phyloP scores from a whole-genome alignment of 2,329 filamentous ascomycete species.

The Didymella arachidicola region DNA sequence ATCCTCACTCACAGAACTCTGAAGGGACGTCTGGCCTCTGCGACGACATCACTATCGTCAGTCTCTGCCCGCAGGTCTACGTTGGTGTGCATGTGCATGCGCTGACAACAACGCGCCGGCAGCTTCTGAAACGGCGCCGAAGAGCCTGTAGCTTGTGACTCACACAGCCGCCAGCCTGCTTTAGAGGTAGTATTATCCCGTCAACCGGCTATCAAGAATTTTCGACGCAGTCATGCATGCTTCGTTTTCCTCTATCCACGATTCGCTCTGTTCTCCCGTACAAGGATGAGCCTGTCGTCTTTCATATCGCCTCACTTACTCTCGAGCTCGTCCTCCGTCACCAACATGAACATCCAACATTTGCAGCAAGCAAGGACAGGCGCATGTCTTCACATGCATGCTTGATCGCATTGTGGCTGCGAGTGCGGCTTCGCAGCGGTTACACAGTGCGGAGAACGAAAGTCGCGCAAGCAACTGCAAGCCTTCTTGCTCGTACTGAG shows the following conservation, averaged over 20 bases:
- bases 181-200: constrained; percentile 12
- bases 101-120: constrained; percentile 31
- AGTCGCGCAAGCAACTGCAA: constrained; percentile 33
- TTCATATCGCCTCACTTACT: constrained; percentile 2
- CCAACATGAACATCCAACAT: constrained; percentile 5
- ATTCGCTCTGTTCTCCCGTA: constrained; percentile 2
- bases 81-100: constrained; percentile 42
- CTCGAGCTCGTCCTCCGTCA: not conserved
- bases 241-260: constrained; percentile 20
- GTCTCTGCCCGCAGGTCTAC: constrained; percentile 32
- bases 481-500: constrained; percentile 22
- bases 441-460: constrained; percentile 25
- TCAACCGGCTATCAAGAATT: constrained; percentile 21
- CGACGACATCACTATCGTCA: constrained; percentile 26
- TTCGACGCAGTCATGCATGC: constrained; percentile 20
- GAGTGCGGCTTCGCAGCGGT: constrained; percentile 14
- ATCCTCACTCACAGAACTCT: constrained; percentile 21
- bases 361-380: constrained; percentile 11
- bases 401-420: constrained; percentile 5
- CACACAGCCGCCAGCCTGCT: constrained; percentile 30
- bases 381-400: constrained; percentile 4
- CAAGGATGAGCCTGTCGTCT: constrained; percentile 11
- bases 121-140: constrained; percentile 42
- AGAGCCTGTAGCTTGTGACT: constrained; percentile 42
- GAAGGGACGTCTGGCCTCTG: constrained; percentile 16